Percentiles rank a stretch among this genome's conserved stretches.
These are phyloP conservation scores for Stephania yunnanensis DNA, from an alignment of 164 flowering plant genomes.

Conservation along the genomic window DNA sequence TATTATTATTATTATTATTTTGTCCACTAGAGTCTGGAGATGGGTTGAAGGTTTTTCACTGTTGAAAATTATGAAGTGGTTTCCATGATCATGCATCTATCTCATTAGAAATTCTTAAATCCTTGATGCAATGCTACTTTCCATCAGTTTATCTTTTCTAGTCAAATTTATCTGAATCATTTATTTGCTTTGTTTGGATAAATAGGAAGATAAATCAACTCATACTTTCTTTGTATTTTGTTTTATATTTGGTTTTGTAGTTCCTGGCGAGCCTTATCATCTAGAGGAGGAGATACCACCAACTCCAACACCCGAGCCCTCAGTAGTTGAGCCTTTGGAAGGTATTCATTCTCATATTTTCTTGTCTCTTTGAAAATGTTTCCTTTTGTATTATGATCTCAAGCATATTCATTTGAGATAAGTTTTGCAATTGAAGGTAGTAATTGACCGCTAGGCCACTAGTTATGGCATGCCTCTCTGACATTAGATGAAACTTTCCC, in stretches of 20 bases:
- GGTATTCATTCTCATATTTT: slow-evolving; percentile 38
- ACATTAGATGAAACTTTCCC: background rate
- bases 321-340: slow-evolving; percentile 27
- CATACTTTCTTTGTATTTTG: background rate
- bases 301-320: slow-evolving; percentile 42
- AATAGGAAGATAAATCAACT: background rate
- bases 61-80: background rate
- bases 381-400: background rate
- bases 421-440: background rate
- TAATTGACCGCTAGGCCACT: background rate
- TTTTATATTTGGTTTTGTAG: slow-evolving; percentile 29
- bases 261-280: slow-evolving; percentile 85
- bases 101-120: background rate
- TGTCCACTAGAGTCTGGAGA: background rate
- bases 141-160: background rate
- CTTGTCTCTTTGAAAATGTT: background rate
- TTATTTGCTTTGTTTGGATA: background rate
- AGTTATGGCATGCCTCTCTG: background rate
- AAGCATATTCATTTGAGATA: no score
- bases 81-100: background rate
- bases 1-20: no score
- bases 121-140: background rate
- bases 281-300: slow-evolving; percentile 35
- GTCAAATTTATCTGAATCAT: background rate
- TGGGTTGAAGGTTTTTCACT: background rate